Evolutionary conservation across 2,329 filamentous ascomycete species (phyloP), one percentile per base, ranked within the genome.

Genomic region (Fusarium nisikadoi): DNA sequence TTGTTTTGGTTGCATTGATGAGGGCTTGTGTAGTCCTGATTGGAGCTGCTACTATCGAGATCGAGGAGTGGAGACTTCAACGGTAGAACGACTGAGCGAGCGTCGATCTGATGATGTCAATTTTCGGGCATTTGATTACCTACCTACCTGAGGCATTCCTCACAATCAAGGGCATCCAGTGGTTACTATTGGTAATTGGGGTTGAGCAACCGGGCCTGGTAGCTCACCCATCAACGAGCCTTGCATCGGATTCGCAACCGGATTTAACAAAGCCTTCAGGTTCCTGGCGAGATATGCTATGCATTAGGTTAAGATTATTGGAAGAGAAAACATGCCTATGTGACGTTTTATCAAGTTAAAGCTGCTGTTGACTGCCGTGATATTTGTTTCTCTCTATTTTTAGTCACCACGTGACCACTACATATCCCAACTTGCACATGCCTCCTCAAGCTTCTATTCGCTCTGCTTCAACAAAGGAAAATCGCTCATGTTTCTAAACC

Each of bases 11-110:
- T 54, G 46, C 33, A 36, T 64, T 50, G 38, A 23, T 60, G 67
- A 41, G 19, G 19, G 16, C 10, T 29, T 33, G 6, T 41, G 27
- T 14, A 31, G 36, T n/a, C 8, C 33, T 67, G 55, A 70, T 70
- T 71, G 62, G 62, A 46, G 68, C 38, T 53, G 52, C 39, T 29
- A 8, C 38, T 46, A 33, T 55, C 33, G 35, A 41, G 53, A 64
- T 56, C 47, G 49, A 13, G 38, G 38, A 45, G 68, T 63, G 62
- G 56, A 36, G 62, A 23, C 38, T 19, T 20, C 8, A 29, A 36
- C 39, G 19, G 27, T 3, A 41, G 19, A 61, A 11, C 3, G 16
- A 33, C 5, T 36, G 42, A 57, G 31, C 25, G 9, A 42, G 4
- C 50, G 36, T 33, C 19, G 12, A 62, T 31, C 23, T 27, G 33